Evolutionary conservation across 345 rosid species (phyloP).

Genomic region (Lumnitzera littorea): DNA sequence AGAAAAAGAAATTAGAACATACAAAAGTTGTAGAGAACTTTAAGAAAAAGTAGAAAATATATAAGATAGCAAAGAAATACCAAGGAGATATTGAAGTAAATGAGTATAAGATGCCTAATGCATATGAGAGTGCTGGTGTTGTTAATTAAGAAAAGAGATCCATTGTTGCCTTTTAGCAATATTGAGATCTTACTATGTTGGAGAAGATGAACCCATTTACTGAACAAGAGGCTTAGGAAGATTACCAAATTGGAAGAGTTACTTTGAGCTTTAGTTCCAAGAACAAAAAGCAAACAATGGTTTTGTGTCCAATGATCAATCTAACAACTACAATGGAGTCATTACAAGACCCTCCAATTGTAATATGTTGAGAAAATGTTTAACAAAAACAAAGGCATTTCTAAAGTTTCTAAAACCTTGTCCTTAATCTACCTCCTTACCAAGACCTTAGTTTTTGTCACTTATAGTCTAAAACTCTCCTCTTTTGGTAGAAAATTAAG

Average conservation of each 20-base stretch:
- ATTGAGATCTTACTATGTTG: slow-evolving; percentile 56
- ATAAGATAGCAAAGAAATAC: slow-evolving; percentile 71
- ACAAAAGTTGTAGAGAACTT: too few relatives aligned
- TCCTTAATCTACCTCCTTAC: too few relatives aligned
- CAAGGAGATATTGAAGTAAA: slow-evolving; percentile 52
- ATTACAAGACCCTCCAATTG: too few relatives aligned
- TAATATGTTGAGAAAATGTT: too few relatives aligned
- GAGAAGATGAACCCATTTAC: slow-evolving; percentile 97
- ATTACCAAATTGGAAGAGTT: slow-evolving; percentile 90
- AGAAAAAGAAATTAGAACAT: too few relatives aligned
- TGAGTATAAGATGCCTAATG: slow-evolving; percentile 93
- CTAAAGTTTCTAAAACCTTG: too few relatives aligned
- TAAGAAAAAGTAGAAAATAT: slow-evolving; percentile 76
- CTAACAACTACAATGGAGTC: too few relatives aligned
- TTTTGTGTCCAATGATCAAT: too few relatives aligned
- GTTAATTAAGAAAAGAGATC: slow-evolving; percentile 93
- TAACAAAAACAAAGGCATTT: too few relatives aligned
- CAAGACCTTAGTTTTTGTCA: too few relatives aligned
- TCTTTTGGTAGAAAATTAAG: too few relatives aligned
- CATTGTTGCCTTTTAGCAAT: slow-evolving; percentile 81
- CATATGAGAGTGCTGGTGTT: slow-evolving; percentile 80
- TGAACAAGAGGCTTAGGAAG: slow-evolving; percentile 99
- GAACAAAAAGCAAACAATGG: slow-evolving; percentile 44
- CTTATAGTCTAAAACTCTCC: too few relatives aligned
- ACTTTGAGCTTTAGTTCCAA: slow-evolving; percentile 72